Conservation (phyloP, 495 filamentous ascomycete genomes). For the Aspergillus steynii region DNA sequence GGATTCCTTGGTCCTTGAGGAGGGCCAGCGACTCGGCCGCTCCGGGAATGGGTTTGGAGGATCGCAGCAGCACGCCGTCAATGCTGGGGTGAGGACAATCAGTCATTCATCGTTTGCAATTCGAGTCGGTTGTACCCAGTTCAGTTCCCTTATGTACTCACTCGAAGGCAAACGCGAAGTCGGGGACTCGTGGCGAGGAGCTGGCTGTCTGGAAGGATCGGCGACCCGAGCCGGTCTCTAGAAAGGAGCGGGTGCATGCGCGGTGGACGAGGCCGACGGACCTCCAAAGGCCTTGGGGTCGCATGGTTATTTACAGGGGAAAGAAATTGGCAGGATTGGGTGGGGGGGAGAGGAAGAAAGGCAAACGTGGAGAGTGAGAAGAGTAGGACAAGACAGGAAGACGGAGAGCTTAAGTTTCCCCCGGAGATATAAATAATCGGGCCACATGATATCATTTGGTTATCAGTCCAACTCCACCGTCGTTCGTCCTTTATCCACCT, state of each 20-base stretch:
- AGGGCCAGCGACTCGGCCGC: constrained; percentile 72
- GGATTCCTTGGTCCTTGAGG: constrained; percentile 70
- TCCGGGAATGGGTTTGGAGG: constrained; percentile 74
- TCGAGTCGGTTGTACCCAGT: constrained; percentile 1
- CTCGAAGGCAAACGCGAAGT: constrained; percentile 87
- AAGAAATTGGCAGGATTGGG: constrained; percentile 1
- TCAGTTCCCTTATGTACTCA: constrained; percentile 40
- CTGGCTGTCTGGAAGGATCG: constrained; percentile 36
- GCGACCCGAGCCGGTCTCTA: constrained; percentile 16
- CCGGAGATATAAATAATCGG: not conserved
- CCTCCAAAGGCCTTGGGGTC: constrained; percentile 27
- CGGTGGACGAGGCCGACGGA: constrained; percentile 34
- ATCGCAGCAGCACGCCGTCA: constrained; percentile 93
- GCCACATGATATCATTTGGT: constrained; percentile 47
- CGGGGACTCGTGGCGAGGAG: constrained; percentile 41
- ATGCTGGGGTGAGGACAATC: constrained; percentile 55
- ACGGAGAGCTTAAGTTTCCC: not conserved
- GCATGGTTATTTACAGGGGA: constrained; percentile 22
- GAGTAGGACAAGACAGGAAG: not conserved
- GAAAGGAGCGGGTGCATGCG: constrained; percentile 20
- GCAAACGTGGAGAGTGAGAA: not conserved
- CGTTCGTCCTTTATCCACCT: not conserved
- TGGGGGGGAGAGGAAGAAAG: not conserved
- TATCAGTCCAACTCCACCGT: not conserved
- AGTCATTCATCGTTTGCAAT: constrained; percentile 2